Base-by-base conservation (phyloP, 352 stramenopile genomes). In the Phytophthora pini region DNA sequence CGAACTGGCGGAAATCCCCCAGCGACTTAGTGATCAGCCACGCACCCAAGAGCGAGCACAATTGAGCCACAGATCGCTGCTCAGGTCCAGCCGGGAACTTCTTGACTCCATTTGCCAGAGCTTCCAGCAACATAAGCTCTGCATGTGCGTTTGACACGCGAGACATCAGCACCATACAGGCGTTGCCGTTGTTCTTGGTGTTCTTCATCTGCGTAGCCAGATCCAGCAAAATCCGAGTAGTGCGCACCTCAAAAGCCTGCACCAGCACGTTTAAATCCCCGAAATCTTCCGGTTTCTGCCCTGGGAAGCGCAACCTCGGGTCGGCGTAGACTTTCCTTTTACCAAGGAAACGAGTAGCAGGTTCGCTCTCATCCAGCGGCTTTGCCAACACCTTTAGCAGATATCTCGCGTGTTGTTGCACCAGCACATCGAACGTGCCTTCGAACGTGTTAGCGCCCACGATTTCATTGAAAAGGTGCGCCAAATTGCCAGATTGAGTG, bases 1-100 rank as follows among this genome's bases (percentile, higher is more conserved):
- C 74, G 57, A 82, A 39, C 22, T 82, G 69, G 10, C 77, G 77
- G 69, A 90, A 90, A 49, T 84, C 77, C 45, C 75, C 79, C 5
- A 87, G 55, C 22, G 72, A 76, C 39, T 80, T 73, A 43, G 55
- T 65, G 13, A 90, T 74, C 4, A 86, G 45, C 75, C 74, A 88
- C 1, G 72, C 55, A 4, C 65, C 78, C 15, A 87, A 82, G 5
- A 88, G 70, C 32, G 59, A 70, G 46, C 77, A 81, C 48, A 87
- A 17, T 13, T 64, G 12, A 67, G 58, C 27, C 2, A 71, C 9
- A 67, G 74, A 64, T 17, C 72, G 32, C 15, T 72, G 68, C 46
- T 79, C 78, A 22, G 36, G 17, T 29, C 68, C 69, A n/a, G 53
- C 45, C 9, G 68, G 71, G 9, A 88, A 34, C 9, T 39, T 58